These are phyloP conservation scores for Panicum miliaceum DNA, from an alignment of 176 grass and related monocot species.

Conservation along the genomic window DNA sequence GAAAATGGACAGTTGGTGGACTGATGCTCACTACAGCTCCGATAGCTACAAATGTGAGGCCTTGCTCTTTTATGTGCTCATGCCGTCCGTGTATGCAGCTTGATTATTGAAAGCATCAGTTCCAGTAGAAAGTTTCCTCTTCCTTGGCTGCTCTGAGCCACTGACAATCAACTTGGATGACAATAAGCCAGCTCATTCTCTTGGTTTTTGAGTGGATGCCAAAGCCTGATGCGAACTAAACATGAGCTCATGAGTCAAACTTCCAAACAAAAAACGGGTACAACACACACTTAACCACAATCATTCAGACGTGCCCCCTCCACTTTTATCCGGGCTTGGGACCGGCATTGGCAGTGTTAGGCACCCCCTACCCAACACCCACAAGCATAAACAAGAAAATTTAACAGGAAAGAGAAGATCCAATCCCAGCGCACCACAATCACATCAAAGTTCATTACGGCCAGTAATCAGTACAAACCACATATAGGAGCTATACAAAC, in stretches of 20 bases:
- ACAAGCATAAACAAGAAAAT: background rate
- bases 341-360: conserved; percentile 58
- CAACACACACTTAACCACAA: background rate
- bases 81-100: background rate
- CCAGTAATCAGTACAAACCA: background rate
- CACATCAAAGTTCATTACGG: background rate
- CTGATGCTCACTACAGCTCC: background rate
- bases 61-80: background rate
- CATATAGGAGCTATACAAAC: background rate
- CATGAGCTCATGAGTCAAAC: background rate
- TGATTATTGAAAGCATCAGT: background rate
- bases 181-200: background rate
- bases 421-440: background rate
- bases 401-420: background rate
- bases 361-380: background rate
- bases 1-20: background rate
- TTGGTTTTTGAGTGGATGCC: background rate
- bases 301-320: conserved; percentile 17
- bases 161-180: background rate
- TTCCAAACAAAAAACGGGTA: background rate
- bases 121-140: background rate
- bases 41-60: background rate
- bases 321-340: conserved; percentile 60
- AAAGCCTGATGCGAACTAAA: background rate
- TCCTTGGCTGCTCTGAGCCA: background rate